Percentiles rank a stretch among this genome's conserved stretches.
These are phyloP conservation scores for Scheffersomyces lignosus DNA, from an alignment of 805 yeast species.

Conservation along the genomic window DNA sequence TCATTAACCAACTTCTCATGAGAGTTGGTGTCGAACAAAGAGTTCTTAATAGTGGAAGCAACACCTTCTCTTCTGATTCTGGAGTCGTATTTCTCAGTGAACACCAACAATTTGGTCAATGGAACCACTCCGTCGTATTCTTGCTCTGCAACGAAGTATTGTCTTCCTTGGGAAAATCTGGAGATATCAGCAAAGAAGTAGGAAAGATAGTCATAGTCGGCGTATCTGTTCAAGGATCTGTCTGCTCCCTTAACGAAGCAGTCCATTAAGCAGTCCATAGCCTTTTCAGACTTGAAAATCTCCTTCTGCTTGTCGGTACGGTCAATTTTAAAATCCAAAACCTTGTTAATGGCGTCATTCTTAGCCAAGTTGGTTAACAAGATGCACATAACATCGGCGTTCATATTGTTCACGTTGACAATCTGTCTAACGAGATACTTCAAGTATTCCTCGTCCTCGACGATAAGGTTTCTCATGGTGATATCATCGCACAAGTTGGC, in stretches of 20 bases:
- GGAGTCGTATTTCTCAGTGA: slow-evolving; percentile 78
- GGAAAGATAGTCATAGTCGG: slow-evolving; percentile 79
- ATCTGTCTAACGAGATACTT: slow-evolving; percentile 49
- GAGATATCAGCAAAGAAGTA: slow-evolving; percentile 90
- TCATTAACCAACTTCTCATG: slow-evolving; percentile 64
- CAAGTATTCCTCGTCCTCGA: slow-evolving; percentile 60
- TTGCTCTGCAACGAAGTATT: slow-evolving; percentile 72
- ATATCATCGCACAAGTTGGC: slow-evolving; percentile 79
- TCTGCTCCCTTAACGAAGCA: slow-evolving; percentile 85
- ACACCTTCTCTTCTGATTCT: slow-evolving; percentile 87
- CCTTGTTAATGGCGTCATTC: slow-evolving; percentile 57
- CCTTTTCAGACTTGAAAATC: slow-evolving; percentile 55
- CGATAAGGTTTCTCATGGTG: slow-evolving; percentile 62
- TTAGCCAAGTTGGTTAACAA: slow-evolving; percentile 85
- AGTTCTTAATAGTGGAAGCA: slow-evolving; percentile 88
- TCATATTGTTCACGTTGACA: slow-evolving; percentile 54
- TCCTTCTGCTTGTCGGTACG: slow-evolving; percentile 37
- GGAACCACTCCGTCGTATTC: slow-evolving; percentile 77
- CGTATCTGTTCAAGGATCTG: slow-evolving; percentile 65
- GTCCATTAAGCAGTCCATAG: slow-evolving; percentile 82
- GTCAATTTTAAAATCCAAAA: slow-evolving; percentile 42
- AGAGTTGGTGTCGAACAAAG: slow-evolving; percentile 73
- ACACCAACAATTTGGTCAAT: slow-evolving; percentile 74
- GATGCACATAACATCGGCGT: slow-evolving; percentile 82
- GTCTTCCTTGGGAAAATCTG: slow-evolving; percentile 70